phyloP scores from a whole-genome alignment of 148 eudicot species.

The Rheum nobile region DNA sequence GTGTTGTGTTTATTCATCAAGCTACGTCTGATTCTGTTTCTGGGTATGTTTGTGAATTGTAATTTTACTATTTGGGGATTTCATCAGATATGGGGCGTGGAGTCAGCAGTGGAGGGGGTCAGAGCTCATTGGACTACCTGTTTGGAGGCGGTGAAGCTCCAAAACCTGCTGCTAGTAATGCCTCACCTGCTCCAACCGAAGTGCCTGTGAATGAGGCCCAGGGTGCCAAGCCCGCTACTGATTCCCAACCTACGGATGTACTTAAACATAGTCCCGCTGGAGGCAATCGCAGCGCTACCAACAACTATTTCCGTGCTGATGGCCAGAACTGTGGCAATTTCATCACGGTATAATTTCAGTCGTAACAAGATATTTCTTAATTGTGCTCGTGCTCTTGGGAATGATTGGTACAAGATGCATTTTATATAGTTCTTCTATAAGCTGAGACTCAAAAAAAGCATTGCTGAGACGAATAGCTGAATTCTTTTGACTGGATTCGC shows the following conservation, averaged over 20 bases:
- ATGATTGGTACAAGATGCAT: background rate
- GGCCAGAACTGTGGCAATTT: slow-evolving; percentile 38
- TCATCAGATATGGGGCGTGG: slow-evolving; percentile 34
- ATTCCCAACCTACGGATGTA: slow-evolving; percentile 11
- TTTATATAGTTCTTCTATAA: background rate
- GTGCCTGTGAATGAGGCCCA: slow-evolving; percentile 11
- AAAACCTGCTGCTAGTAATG: slow-evolving; percentile 11
- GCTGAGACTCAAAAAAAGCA: background rate
- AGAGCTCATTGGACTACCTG: slow-evolving; percentile 47
- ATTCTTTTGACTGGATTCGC: background rate
- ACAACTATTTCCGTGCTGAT: slow-evolving; percentile 28
- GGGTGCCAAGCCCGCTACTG: slow-evolving; percentile 19
- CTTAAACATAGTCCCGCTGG: slow-evolving; percentile 25
- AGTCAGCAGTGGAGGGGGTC: slow-evolving; percentile 61
- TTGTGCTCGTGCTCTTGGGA: background rate
- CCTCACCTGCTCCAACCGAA: slow-evolving; percentile 15
- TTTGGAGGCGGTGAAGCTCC: slow-evolving; percentile 31
- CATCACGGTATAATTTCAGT: slow-evolving; percentile 19
- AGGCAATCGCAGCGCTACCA: slow-evolving; percentile 13
- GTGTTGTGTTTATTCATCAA: background rate
- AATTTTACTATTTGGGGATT: background rate
- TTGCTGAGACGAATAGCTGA: background rate
- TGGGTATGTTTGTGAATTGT: background rate
- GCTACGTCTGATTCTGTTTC: background rate
- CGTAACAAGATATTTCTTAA: background rate